A percentile compares a stretch with the other conserved stretches of the same genome.
These are phyloP conservation scores for Articulospora tetracladia DNA, from an alignment of 495 filamentous ascomycete species.

Conservation along the genomic window DNA sequence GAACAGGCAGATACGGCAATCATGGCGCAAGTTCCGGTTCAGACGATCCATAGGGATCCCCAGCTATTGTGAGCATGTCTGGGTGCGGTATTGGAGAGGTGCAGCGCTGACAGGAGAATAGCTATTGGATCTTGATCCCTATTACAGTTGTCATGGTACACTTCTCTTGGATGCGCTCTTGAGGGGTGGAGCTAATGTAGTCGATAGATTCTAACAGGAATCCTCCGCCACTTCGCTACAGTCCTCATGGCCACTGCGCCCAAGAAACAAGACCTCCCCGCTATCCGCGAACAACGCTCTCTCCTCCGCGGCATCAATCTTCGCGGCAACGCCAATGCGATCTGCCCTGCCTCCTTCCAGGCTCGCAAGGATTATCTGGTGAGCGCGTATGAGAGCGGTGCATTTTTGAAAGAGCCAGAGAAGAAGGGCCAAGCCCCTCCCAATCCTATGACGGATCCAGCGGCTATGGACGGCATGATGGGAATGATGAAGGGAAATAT, in stretches of 20 bases:
- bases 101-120: conserved; percentile 8
- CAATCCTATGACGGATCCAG: conserved; percentile 97
- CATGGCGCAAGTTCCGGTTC: conserved; percentile 84
- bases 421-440: conserved; percentile 79
- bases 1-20: not conserved
- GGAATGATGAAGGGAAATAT: conserved; percentile 99
- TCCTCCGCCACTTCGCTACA: conserved; percentile 93
- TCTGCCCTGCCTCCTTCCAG: conserved; percentile 73
- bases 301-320: conserved; percentile 84
- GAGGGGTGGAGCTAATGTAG: conserved; percentile 9
- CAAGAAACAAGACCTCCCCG: conserved; percentile 71
- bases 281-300: conserved; percentile 82
- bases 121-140: conserved; percentile 80
- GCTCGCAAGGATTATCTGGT: conserved; percentile 76
- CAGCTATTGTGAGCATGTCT: conserved; percentile 78
- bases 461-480: conserved; percentile 99
- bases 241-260: conserved; percentile 83
- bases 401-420: conserved; percentile 85
- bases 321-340: conserved; percentile 69
- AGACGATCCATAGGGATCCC: conserved; percentile 98
- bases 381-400: conserved; percentile 74
- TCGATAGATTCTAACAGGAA: conserved; percentile 79
- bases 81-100: not conserved
- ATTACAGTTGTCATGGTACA: conserved; percentile 95
- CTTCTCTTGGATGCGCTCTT: not conserved